Evolutionary conservation across 345 rosid genomes (phyloP), one percentile per base, ranked within the genome.

Genomic region (Leavenworthia alabamica): DNA sequence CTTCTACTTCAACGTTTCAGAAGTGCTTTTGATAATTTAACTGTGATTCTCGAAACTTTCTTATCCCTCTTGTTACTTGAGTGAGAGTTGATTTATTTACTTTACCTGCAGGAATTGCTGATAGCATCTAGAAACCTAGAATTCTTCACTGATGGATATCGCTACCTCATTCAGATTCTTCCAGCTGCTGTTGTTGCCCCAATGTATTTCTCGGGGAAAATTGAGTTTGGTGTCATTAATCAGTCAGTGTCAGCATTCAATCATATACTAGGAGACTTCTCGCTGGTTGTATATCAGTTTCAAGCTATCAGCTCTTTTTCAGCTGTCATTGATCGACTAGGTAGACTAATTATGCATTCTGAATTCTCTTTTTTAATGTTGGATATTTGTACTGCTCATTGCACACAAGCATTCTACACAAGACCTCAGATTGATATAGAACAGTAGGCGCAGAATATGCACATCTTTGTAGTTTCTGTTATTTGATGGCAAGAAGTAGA

Each of bases 121-220:
- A 78, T 92, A 75, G 72, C 96, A 64, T 92, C 98, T 56, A 82
- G 98, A 81, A 92, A 92, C 81, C 81, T 92, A 44, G 98, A 92
- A 75, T 88, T 88, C 79, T 92, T 88, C 82, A 92, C 98, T 56
- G 88, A 16, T 72, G 98, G 98, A 64, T 92, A 92, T 66, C 83
- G 98, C 33, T 91, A 88, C 70, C 83, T 91, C 67, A 91, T 91
- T 77, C 98, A 91, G 84, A 83, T 91, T 76, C 95, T 91, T 68
- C 98, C 98, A 39, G 98, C 85, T 68, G 98, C 98, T 66, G 85
- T 91, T 59, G 92, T 91, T 45, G 98, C 98, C 73, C 98, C 98
- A 3, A 91, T 88, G 98, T 91, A 81, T 71, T 91, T 91, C 79
- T 88, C 98, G 1, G 96, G 95, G 27, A 86, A 88, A 78, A 92